Evolutionary conservation across 192 early-diverging fungal genomes (phyloP).

Genomic region (Phlyctochytrium planicorne): DNA sequence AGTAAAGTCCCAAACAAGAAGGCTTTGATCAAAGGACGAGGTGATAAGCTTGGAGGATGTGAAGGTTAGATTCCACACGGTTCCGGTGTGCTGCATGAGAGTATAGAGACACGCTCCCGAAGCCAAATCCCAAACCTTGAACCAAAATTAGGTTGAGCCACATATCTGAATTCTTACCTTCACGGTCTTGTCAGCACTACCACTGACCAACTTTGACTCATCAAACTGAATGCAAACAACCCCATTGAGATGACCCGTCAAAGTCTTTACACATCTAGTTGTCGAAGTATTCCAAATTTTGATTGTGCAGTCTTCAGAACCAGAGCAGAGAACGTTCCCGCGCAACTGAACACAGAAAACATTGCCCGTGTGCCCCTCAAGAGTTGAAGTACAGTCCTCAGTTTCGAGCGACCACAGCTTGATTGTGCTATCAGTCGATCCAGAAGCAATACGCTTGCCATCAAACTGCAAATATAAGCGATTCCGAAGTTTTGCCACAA

Average conservation of each 20-base stretch:
- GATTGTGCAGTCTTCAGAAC: conserved; percentile 30
- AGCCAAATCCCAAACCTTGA: conserved; percentile 41
- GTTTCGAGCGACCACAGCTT: conserved; percentile 27
- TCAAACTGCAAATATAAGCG: conserved; percentile 18
- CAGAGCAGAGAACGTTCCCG: conserved; percentile 16
- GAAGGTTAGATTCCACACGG: conserved; percentile 48
- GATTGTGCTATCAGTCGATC: conserved; percentile 47
- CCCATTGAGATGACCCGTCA: conserved; percentile 36
- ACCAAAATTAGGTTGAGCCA: neutral
- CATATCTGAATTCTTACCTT: conserved; percentile 33
- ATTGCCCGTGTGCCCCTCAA: conserved; percentile 32
- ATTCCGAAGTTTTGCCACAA: neutral
- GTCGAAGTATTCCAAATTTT: conserved; percentile 31
- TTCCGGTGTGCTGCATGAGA: conserved; percentile 39
- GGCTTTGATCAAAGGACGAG: conserved; percentile 46
- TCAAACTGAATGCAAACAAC: conserved; percentile 49
- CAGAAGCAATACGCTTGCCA: conserved; percentile 30
- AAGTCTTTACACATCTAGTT: conserved; percentile 13
- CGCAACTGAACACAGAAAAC: conserved; percentile 39
- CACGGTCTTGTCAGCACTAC: conserved; percentile 43
- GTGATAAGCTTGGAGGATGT: conserved; percentile 40
- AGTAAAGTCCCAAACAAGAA: conserved; percentile 51
- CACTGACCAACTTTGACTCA: conserved; percentile 39
- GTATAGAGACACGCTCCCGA: conserved; percentile 48
- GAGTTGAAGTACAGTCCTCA: conserved; percentile 8